Base-by-base conservation (phyloP, 805 yeast genomes). In the Komagataella ulmi region DNA sequence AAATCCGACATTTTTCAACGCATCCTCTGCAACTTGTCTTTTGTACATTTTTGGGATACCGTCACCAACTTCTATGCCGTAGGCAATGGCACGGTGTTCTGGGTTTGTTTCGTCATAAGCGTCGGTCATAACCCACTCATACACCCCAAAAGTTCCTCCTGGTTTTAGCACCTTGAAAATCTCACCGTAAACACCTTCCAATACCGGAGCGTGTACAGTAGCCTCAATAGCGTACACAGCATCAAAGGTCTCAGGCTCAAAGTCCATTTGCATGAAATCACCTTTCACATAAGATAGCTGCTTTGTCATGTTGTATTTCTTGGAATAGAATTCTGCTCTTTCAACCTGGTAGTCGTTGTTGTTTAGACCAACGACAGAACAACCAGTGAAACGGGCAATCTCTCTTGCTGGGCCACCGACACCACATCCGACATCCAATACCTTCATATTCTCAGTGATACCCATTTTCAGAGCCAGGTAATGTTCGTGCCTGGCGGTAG, bases 341-440 rank as follows among this genome's bases (percentile, higher is more conserved):
- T 83, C 90, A 61, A 91, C 85, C 76, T 93, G 95, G 74, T 93
- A 93, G 71, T 93, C 99, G 67, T 93, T 93, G 76, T 93, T 91
- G 75, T 91, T 91, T 61, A 91, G 76, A 50, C 99, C 99, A 56
- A 86, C 86, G 65, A 91, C 76, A 60, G 79, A 72, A 71, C 89
- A 84, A 61, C 84, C 88, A 50, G 98, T 85, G 75, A 91, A 91
- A 65, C 96, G 81, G 55, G 85, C 77, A 63, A 91, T 91, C 73
- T 93, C 97, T 69, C 97, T 85, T 19, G 96, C 97, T 62, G 99
- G 99, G 46, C 99, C 99, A 65, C 99, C 99, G 61, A 91, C 96
- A 76, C 99, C 99, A 74, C 99, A 93, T 49, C 99, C 99, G 53
- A 91, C 99, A 66, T 91, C 99, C 59, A 91, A 77, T 17, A 91